Base-by-base conservation (phyloP, 257 asterid species). In the Capsicum chinense region DNA sequence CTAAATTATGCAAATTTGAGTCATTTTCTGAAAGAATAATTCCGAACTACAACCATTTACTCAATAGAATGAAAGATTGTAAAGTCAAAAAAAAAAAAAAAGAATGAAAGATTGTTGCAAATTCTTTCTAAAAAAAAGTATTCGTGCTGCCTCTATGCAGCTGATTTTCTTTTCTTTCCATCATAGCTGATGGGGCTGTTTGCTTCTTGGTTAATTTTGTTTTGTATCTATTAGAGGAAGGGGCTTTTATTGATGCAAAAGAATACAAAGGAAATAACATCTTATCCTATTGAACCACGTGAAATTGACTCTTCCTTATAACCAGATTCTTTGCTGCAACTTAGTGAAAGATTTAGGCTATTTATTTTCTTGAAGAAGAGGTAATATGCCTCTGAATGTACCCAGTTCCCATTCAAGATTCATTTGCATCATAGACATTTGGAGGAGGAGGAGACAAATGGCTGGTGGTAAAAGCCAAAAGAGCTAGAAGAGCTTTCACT, bases 141-240 rank as follows among this genome's bases (percentile, higher is more conserved):
- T 63, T 63, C 42, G 21, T 12, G 39, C 69, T 9, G 35, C 69
- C 69, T 63, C 37, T 14, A 62, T 62, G 37, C 68, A 19, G 68
- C 69, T 5, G 69, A 63, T 63, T 63, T 63, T 16, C 42, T 4
- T 21, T 33, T 33, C 5, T 33, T n/a, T 10, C 80, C 80, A 19
- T 74, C 80, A 21, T 74, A 19, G 60, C 19, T 74, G 44, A 13
- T 7, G 19, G 47, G 12, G 81, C 37, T 74, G 19, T 74, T 26
- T 26, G 21, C 50, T 74, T 74, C 60, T 74, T 74, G 81, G 60
- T 74, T 50, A 50, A 74, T 74, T 62, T 50, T 74, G 14, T 74
- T 6, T 74, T 48, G 11, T 50, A 50, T 74, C 62, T 50, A 50
- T 15, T 74, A 74, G 80, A 50, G 44, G 44, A 74, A 74, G 80